phyloP scores from a whole-genome alignment of 768 basidiomycete species.

The Brasilioporus rufonigricans region DNA sequence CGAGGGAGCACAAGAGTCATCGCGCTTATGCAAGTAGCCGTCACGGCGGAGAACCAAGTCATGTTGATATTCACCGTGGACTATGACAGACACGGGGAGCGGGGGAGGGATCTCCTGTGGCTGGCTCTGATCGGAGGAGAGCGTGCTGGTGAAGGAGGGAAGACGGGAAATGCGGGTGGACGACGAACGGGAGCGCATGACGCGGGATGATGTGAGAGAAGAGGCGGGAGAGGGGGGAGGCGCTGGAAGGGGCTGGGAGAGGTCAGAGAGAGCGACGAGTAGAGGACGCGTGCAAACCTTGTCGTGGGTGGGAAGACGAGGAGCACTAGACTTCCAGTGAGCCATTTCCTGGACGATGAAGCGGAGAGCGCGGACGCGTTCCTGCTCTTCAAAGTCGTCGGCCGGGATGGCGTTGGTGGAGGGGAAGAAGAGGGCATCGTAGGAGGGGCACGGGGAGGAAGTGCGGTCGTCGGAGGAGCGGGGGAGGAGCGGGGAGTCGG shows the following conservation, averaged over 20 bases:
- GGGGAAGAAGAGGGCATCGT: constrained; percentile 36
- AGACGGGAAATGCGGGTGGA: constrained; percentile 31
- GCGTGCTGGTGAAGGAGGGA: constrained; percentile 33
- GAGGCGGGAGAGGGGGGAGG: constrained; percentile 30
- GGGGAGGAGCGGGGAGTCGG: constrained; percentile 32
- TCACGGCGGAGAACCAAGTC: constrained; percentile 22
- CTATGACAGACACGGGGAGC: constrained; percentile 30
- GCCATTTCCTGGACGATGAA: constrained; percentile 39
- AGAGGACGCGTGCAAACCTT: constrained; percentile 5
- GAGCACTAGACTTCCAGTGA: constrained; percentile 18
- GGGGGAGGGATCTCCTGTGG: constrained; percentile 26
- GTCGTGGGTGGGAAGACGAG: neutral
- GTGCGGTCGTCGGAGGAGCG: constrained; percentile 23
- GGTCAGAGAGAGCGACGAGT: neutral
- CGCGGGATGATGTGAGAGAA: constrained; percentile 25
- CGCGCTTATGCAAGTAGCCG: constrained; percentile 11
- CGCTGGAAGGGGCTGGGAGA: constrained; percentile 15
- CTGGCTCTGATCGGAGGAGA: constrained; percentile 33
- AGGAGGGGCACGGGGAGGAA: constrained; percentile 28
- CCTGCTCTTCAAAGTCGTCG: constrained; percentile 24
- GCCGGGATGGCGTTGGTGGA: constrained; percentile 1
- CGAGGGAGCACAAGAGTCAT: constrained; percentile 10
- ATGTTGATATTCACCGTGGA: constrained; percentile 29
- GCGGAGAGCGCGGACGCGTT: constrained; percentile 34
- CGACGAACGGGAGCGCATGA: constrained; percentile 30